Evolutionary conservation across 352 stramenopile genomes (phyloP).

Genomic region (Phytopythium delawarense): DNA sequence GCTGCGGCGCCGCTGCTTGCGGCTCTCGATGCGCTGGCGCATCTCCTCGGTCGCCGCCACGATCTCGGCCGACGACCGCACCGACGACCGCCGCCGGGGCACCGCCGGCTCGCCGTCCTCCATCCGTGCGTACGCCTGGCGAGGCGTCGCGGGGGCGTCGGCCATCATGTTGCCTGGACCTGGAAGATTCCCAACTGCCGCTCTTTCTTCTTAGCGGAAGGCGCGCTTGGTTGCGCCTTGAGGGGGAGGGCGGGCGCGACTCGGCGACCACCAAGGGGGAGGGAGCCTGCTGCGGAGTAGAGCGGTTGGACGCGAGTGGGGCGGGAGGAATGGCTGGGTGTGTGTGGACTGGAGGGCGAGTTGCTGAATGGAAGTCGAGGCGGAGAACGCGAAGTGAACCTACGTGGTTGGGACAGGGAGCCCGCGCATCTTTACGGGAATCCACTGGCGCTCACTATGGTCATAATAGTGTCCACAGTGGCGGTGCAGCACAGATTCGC

Average conservation of each 20-base stretch:
- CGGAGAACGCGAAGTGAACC: neutral
- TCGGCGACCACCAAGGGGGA: neutral
- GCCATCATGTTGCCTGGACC: constrained; percentile 10
- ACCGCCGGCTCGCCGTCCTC: constrained; percentile 21
- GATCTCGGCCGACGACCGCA: constrained; percentile 55
- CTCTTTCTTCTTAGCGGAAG: neutral
- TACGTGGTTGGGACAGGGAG: neutral
- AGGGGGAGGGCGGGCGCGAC: neutral
- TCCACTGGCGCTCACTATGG: no score
- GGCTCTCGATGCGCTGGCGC: constrained; percentile 51
- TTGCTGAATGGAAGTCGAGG: neutral
- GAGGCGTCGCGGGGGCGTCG: constrained; percentile 21
- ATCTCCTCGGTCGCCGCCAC: constrained; percentile 49
- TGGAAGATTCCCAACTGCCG: neutral
- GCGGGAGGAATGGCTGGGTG: no score
- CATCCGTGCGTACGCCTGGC: constrained; percentile 30
- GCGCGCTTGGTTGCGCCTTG: neutral
- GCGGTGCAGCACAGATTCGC: no score
- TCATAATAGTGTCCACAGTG: no score
- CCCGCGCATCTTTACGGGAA: neutral
- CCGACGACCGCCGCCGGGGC: constrained; percentile 21
- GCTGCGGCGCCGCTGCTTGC: constrained; percentile 22
- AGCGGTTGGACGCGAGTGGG: no score
- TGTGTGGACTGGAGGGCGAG: neutral
- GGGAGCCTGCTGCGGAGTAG: neutral